Evolutionary conservation across 2,329 filamentous ascomycete genomes (phyloP), one percentile per base, ranked within the genome.

Genomic region (Drechslera avenae): DNA sequence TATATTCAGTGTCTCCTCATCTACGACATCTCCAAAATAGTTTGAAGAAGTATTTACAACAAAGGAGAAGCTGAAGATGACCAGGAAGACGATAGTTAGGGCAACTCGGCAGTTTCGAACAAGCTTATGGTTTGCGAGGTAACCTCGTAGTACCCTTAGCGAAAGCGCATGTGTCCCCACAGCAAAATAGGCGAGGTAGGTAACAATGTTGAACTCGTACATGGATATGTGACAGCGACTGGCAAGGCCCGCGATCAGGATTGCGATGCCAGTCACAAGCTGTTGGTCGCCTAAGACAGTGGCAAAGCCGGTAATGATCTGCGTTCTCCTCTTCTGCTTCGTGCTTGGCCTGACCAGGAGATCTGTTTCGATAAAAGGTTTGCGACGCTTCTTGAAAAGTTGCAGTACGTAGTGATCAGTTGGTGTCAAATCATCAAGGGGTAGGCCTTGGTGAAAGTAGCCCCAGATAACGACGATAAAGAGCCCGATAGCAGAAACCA

Each of bases 251-350:
- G 44, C 55, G 4, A 48, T 41, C 2, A 55, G 19, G 4, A 57
- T 55, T 7, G 52, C 44, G 13, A 52, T 13, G 8, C 55, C 55
- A 16, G 51, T 57, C 2, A 55, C 31, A 7, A 50, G 44, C n/a
- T 52, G 52, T 13, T 54, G 47, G 10, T 53, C 46, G n/a, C 37
- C 44, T 8, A 53, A 33, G 5, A 33, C 44, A 12, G 42, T 31
- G 31, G 44, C 10, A 23, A 52, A 45, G 2, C 39, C 40, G 13
- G 50, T 28, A 5, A 42, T 14, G 10, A 42, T 12, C 17, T 23
- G 6, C 2, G 30, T 26, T 14, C 40, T 19, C 5, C 35, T 18
- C 19, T 21, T 21, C 19, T 21, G 19, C 19, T 21, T 21, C 19
- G 19, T 7, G 19, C 4, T 21, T 21, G 19, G 7, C 19, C 7